A percentile compares a stretch with the other conserved stretches of the same genome.
These are phyloP conservation scores for Blepharisma stoltei DNA, from an alignment of 73 alveolate genomes.

Conservation along the genomic window DNA sequence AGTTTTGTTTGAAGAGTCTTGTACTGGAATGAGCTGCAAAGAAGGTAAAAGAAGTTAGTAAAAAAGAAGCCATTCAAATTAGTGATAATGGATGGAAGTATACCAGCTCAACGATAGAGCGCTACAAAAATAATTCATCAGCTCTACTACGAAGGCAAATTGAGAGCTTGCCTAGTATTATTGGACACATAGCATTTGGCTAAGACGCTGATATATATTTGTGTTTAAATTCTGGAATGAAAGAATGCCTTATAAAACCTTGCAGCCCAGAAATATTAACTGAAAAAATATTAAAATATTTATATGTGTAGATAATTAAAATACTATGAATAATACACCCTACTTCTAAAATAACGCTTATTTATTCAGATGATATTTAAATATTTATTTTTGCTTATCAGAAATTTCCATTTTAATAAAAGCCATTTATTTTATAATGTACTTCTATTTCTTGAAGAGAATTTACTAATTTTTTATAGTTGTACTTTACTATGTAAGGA, in stretches of 20 bases:
- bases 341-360: too few relatives aligned
- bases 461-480: too few relatives aligned
- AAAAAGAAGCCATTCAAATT: not conserved
- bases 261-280: not conserved
- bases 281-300: not conserved
- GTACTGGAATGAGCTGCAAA: not conserved
- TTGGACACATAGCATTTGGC: not conserved
- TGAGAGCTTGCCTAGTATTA: not conserved
- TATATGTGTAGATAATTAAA: too few relatives aligned
- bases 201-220: not conserved
- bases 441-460: too few relatives aligned
- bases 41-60: not conserved
- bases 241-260: not conserved
- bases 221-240: constrained; percentile 18
- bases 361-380: too few relatives aligned
- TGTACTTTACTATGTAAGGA: too few relatives aligned
- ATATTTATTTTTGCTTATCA: too few relatives aligned
- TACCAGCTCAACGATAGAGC: not conserved
- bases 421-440: too few relatives aligned
- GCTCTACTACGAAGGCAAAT: not conserved
- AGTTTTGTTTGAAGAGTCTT: not conserved
- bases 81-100: constrained; percentile 1
- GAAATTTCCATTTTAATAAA: too few relatives aligned
- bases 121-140: not conserved
- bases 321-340: too few relatives aligned